Conservation (phyloP, 2,329 filamentous ascomycete genomes). For the Sporothrix curviconia region DNA sequence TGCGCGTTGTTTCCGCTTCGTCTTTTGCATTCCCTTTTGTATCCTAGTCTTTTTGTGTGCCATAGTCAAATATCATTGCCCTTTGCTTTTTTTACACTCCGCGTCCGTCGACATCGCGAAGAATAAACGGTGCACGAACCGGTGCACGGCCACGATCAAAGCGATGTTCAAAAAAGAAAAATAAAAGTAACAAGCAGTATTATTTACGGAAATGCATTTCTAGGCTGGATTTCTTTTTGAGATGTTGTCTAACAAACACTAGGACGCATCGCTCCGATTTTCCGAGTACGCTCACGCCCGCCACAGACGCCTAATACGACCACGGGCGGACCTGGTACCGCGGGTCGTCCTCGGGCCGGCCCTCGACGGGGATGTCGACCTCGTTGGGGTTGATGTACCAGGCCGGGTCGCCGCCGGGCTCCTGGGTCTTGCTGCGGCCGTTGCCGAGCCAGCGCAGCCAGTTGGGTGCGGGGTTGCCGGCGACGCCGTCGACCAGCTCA, state of each 20-base stretch:
- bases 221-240: not conserved
- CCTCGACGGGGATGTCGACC: constrained; percentile 31
- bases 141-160: no score
- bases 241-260: not conserved
- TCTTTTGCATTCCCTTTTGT: constrained; percentile 2
- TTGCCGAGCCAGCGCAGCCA: constrained; percentile 36
- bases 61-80: constrained; percentile 21
- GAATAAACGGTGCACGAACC: no score
- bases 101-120: no score
- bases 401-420: constrained; percentile 28
- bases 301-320: constrained; percentile 23
- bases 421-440: constrained; percentile 35
- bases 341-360: constrained; percentile 32
- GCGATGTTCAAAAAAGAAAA: no score
- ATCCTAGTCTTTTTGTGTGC: constrained; percentile 18
- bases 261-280: no score
- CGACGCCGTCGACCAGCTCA: constrained; percentile 25
- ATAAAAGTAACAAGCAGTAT: no score
- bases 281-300: not conserved
- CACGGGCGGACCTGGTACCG: constrained; percentile 30
- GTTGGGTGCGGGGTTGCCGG: constrained; percentile 22
- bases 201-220: no score
- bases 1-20: no score
- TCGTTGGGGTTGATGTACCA: constrained; percentile 36
- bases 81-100: not conserved